phyloP scores from a whole-genome alignment of 257 asterid genomes.

The Lycium barbarum region DNA sequence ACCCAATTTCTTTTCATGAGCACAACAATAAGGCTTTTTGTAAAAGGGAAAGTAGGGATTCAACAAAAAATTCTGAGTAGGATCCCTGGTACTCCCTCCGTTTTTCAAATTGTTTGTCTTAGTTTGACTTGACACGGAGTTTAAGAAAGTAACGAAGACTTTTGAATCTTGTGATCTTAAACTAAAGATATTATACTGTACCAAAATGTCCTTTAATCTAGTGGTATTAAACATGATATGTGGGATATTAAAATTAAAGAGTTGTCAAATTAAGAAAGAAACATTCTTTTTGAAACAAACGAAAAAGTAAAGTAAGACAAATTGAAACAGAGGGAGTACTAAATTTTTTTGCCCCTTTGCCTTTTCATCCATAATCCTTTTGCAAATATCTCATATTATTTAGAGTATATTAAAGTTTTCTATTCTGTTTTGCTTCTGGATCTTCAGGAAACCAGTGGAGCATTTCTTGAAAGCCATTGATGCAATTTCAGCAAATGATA shows the following conservation, averaged over 20 bases:
- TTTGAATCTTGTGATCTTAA: too few species aligned
- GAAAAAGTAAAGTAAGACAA: too few species aligned
- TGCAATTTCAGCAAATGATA: slow-evolving; percentile 58
- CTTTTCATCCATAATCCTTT: neutral
- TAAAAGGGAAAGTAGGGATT: neutral
- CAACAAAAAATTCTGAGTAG: neutral
- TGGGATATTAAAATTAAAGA: too few species aligned
- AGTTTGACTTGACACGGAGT: too few species aligned
- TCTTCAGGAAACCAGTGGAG: slow-evolving; percentile 79
- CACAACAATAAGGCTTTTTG: neutral
- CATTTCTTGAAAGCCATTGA: slow-evolving; percentile 74
- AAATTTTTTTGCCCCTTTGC: neutral
- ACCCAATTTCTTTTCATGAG: neutral
- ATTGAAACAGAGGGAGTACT: neutral
- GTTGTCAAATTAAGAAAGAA: too few species aligned
- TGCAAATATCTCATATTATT: neutral
- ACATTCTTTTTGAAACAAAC: too few species aligned
- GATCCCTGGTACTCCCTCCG: neutral
- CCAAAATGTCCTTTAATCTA: too few species aligned
- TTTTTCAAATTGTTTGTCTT: too few species aligned
- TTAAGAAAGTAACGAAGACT: too few species aligned
- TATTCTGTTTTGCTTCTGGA: slow-evolving; percentile 29
- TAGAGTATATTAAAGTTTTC: neutral
- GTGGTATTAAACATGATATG: too few species aligned
- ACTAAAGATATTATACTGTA: too few species aligned